Evolutionary conservation across 2,329 filamentous ascomycete genomes (phyloP), one percentile per base, ranked within the genome.

Genomic region (Fusarium sp.): DNA sequence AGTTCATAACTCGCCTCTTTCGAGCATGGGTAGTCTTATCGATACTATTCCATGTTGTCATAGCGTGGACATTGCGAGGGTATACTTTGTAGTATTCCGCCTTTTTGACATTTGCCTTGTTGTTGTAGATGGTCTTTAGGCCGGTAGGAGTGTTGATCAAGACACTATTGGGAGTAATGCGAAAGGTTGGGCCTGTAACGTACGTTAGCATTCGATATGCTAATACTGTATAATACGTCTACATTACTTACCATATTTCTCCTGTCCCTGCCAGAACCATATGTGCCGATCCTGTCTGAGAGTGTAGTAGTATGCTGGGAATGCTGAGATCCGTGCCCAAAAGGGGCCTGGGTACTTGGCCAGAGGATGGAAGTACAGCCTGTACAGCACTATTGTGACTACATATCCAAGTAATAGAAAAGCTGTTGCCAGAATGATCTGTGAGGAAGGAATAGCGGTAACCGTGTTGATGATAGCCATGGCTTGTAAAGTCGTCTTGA

Each of bases 301-400:
- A 1, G 73, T 73, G 38, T 75, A 73, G n/a, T 54, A 64, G 23
- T 71, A 70, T 8, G 71, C 60, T 26, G 71, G 71, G 8, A 70
- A 64, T n/a, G 63, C 70, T 10, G 70, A 72, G 18, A 88, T 84
- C 55, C 81, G 83, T 30, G 80, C 86, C 84, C 85, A 87, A 71
- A 88, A 88, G 2, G 85, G 85, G 6, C 87, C 87, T 1, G 86
- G 86, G 67, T 87, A 88, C 35, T 81, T 80, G 20, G 82, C 77
- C 7, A 89, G 78, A 14, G 87, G 85, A 64, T 88, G 85, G 54
- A 88, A 85, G 77, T 85, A 86, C 38, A 72, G 45, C 8, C 69
- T 65, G 33, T 72, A 72, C 20, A 72, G 30, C 32, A 40, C 48
- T 2, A 44, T 26, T 6, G 54, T 27, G 9, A 42, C 52, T 11